Evolutionary conservation across 331 rosid genomes (phyloP).

Genomic region (Acacia pycnantha): DNA sequence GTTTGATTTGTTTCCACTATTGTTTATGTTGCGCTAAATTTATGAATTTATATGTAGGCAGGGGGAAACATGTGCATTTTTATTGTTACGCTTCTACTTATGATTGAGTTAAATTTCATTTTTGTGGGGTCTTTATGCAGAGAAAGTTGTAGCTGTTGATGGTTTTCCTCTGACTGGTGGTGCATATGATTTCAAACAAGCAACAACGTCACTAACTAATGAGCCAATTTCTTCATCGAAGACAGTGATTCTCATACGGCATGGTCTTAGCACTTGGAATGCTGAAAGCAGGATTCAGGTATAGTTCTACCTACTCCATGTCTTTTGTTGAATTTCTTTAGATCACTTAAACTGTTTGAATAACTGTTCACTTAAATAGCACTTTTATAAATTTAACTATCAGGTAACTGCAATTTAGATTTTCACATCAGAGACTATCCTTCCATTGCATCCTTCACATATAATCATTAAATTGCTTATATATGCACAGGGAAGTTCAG

Average conservation of each 20-base stretch:
- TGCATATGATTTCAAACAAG: slow-evolving; percentile 62
- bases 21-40: neutral
- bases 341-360: neutral
- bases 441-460: neutral
- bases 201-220: slow-evolving; percentile 58
- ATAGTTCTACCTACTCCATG: neutral
- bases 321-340: slow-evolving; percentile 8
- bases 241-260: slow-evolving; percentile 70
- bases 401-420: neutral
- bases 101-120: neutral
- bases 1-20: neutral
- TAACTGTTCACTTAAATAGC: neutral
- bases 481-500: slow-evolving; percentile 69
- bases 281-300: slow-evolving; percentile 75
- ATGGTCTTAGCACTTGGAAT: slow-evolving; percentile 80
- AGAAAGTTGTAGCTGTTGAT: slow-evolving; percentile 32
- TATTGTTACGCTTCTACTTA: neutral
- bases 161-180: slow-evolving; percentile 56
- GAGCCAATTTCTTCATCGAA: slow-evolving; percentile 53
- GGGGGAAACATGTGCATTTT: no score
- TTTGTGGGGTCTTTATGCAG: slow-evolving; percentile 32
- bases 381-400: neutral
- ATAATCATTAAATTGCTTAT: slow-evolving; percentile 17
- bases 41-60: neutral
- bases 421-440: neutral